Percentiles rank a stretch among this genome's conserved stretches.
These are phyloP conservation scores for Puccinia sorghi DNA, from an alignment of 1,284 basidiomycete genomes.

Conservation along the genomic window DNA sequence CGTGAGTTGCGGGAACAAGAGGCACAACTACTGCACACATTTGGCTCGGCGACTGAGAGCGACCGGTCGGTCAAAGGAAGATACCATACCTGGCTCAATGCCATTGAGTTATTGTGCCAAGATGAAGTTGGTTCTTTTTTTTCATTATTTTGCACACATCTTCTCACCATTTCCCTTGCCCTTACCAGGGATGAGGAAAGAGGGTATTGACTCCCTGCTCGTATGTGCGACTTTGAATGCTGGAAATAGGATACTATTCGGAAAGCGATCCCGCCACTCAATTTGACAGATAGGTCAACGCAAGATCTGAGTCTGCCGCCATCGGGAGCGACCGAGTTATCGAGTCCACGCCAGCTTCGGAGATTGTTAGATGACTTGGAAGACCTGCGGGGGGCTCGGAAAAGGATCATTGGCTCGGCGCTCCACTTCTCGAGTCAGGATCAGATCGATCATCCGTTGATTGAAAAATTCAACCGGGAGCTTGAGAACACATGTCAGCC, in stretches of 20 bases:
- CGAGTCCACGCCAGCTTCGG: slow-evolving; percentile 18
- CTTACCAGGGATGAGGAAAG: neutral
- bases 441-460: slow-evolving; percentile 2
- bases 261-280: slow-evolving; percentile 23
- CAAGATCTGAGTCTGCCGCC: slow-evolving; percentile 4
- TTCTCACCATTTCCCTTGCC: neutral
- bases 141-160: neutral
- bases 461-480: slow-evolving; percentile 1
- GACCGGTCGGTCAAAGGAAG: slow-evolving; percentile 75
- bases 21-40: slow-evolving; percentile 69
- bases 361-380: slow-evolving; percentile 42
- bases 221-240: neutral
- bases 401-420: slow-evolving; percentile 10
- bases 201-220: neutral
- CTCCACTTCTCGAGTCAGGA: slow-evolving; percentile 9
- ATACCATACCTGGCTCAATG: slow-evolving; percentile 82
- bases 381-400: slow-evolving; percentile 24
- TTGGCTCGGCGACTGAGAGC: slow-evolving; percentile 71
- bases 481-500: neutral
- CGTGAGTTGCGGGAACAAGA: slow-evolving; percentile 70
- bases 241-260: slow-evolving; percentile 24
- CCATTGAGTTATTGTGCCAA: slow-evolving; percentile 66
- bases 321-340: neutral
- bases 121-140: slow-evolving; percentile 36
- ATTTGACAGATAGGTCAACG: neutral